phyloP scores from a whole-genome alignment of 2,329 filamentous ascomycete genomes.

The Colletotrichum euphorbiae region DNA sequence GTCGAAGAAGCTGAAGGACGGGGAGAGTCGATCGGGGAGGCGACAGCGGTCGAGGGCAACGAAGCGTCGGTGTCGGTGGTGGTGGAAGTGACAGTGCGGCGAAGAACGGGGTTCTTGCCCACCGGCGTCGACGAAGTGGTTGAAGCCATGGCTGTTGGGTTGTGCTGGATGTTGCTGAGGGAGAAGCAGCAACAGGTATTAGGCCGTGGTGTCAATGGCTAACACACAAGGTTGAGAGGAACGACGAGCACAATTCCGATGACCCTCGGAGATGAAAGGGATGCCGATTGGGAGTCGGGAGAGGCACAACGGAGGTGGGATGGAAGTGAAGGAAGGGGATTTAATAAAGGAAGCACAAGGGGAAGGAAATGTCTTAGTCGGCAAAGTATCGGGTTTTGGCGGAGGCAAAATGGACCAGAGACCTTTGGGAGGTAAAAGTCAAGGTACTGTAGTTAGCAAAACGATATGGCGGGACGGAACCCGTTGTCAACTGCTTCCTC shows the following conservation, averaged over 20 bases:
- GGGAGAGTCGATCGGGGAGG: constrained; percentile 70
- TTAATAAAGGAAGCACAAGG: constrained; percentile 35
- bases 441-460: constrained; percentile 26
- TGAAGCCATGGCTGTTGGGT: constrained; percentile 57
- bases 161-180: constrained; percentile 11
- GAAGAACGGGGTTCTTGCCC: constrained; percentile 58
- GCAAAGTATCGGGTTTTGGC: constrained; percentile 20
- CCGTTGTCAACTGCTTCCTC: constrained; percentile 28
- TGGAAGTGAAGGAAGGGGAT: constrained; percentile 16
- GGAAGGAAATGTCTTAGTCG: neutral
- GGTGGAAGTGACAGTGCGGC: constrained; percentile 59
- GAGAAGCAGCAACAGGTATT: neutral
- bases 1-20: constrained; percentile 81
- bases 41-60: constrained; percentile 66
- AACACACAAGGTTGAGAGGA: constrained; percentile 22
- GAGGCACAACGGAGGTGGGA: neutral
- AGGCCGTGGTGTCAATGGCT: constrained; percentile 17
- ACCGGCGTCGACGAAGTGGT: constrained; percentile 56
- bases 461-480: constrained; percentile 31
- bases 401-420: constrained; percentile 15
- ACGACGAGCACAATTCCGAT: constrained; percentile 34
- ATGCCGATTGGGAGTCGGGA: constrained; percentile 22
- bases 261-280: constrained; percentile 28
- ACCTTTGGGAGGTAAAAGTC: too few relatives aligned
- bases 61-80: constrained; percentile 58